Conservation (phyloP, 1,284 basidiomycete genomes). For the Exobasidium rhododendri region DNA sequence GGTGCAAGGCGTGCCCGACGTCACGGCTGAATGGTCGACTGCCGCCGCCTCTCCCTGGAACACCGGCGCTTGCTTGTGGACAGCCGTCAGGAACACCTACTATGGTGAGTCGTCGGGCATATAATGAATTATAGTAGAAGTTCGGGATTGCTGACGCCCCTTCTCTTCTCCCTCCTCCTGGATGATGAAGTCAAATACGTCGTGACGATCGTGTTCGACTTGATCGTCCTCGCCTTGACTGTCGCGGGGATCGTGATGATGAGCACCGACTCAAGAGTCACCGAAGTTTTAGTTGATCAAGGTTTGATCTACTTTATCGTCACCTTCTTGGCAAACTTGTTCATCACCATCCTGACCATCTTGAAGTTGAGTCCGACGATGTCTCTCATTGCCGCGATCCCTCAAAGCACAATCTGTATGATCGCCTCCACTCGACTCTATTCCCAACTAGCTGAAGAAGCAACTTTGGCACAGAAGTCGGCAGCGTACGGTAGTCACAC, state of each 20-base stretch:
- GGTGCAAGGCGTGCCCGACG: slow-evolving; percentile 33
- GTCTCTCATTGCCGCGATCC: slow-evolving; percentile 38
- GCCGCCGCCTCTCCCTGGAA: slow-evolving; percentile 25
- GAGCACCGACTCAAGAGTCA: slow-evolving; percentile 30
- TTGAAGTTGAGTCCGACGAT: slow-evolving; percentile 34
- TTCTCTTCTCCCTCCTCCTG: slow-evolving; percentile 16
- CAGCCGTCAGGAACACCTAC: slow-evolving; percentile 9
- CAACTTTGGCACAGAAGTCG: too few species aligned
- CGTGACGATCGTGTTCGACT: slow-evolving; percentile 21
- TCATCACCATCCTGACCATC: slow-evolving; percentile 29
- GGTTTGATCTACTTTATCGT: slow-evolving; percentile 42
- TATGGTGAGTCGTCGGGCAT: slow-evolving; percentile 14
- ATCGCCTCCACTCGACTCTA: slow-evolving; percentile 38
- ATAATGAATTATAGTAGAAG: slow-evolving; percentile 26
- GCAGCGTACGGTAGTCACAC: too few species aligned
- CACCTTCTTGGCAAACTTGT: slow-evolving; percentile 32
- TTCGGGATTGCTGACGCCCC: slow-evolving; percentile 28
- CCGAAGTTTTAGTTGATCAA: slow-evolving; percentile 30
- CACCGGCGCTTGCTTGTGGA: slow-evolving; percentile 27
- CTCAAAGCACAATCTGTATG: slow-evolving; percentile 29
- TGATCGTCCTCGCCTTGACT: slow-evolving; percentile 28
- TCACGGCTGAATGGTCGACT: slow-evolving; percentile 22
- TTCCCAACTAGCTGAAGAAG: slow-evolving; percentile 32
- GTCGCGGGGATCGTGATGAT: slow-evolving; percentile 30
- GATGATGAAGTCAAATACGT: slow-evolving; percentile 23